phyloP scores from a whole-genome alignment of 169 alveolate species.

The Cyclospora cayetanensis region DNA sequence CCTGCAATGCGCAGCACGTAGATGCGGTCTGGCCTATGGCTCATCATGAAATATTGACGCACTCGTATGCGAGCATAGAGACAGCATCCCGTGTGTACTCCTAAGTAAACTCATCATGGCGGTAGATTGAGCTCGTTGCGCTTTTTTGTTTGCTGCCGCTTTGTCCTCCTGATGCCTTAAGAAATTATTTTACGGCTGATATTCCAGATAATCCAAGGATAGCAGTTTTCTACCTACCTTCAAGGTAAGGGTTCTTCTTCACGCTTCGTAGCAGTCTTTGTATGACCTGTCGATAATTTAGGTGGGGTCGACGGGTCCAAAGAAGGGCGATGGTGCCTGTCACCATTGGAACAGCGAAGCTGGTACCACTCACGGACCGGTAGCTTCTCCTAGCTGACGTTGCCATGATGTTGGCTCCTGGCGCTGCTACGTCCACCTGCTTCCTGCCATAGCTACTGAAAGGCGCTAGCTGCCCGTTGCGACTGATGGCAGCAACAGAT shows the following conservation, averaged over 20 bases:
- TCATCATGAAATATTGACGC: not conserved
- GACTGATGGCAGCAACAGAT: slow-evolving; percentile 72
- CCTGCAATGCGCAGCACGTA: not conserved
- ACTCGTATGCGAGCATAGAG: not conserved
- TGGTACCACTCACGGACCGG: slow-evolving; percentile 77
- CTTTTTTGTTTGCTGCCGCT: too few relatives aligned
- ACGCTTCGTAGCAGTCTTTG: slow-evolving; percentile 63
- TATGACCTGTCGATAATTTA: slow-evolving; percentile 74
- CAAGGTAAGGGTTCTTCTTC: slow-evolving; percentile 64
- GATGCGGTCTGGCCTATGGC: not conserved
- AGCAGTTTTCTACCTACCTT: slow-evolving; percentile 6
- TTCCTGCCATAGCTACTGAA: slow-evolving; percentile 71
- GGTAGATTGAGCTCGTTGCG: too few relatives aligned
- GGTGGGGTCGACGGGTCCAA: slow-evolving; percentile 76
- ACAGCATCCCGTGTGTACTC: too few relatives aligned
- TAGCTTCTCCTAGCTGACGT: slow-evolving; percentile 68
- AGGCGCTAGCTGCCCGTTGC: slow-evolving; percentile 69
- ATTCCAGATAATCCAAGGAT: not conserved
- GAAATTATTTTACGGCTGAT: not conserved
- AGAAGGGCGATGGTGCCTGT: slow-evolving; percentile 80
- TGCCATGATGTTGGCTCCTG: slow-evolving; percentile 68
- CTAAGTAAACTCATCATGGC: too few relatives aligned
- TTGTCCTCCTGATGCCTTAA: not conserved
- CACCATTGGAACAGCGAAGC: slow-evolving; percentile 81
- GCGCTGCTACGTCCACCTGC: slow-evolving; percentile 75